Conservation (phyloP, 257 asterid species). For the Lithospermum erythrorhizon region DNA sequence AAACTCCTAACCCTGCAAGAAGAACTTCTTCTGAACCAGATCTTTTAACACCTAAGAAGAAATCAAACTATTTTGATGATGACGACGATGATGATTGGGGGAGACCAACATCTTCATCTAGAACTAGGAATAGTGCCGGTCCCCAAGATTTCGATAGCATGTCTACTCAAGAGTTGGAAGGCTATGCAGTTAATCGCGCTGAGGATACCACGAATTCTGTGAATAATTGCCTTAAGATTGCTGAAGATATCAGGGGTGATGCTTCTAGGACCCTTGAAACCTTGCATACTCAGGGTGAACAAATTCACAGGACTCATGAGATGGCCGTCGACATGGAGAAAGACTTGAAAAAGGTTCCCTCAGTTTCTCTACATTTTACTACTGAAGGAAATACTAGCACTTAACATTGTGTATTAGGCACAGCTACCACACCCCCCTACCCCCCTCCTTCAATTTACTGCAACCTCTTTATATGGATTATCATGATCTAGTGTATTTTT, state of each 20-base stretch:
- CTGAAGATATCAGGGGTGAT: constrained; percentile 65
- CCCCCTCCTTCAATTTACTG: too few relatives aligned
- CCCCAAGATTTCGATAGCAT: constrained; percentile 43
- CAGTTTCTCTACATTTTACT: not conserved
- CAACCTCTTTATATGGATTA: too few relatives aligned
- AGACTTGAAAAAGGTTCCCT: constrained; percentile 60
- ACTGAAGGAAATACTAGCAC: not conserved
- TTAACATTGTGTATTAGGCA: not conserved
- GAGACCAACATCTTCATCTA: constrained; percentile 16
- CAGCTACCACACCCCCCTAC: too few relatives aligned
- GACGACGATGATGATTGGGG: constrained; percentile 32
- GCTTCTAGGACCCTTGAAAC: constrained; percentile 68
- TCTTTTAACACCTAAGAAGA: constrained; percentile 20
- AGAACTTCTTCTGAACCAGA: constrained; percentile 71
- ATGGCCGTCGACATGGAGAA: constrained; percentile 86
- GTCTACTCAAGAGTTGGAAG: constrained; percentile 82
- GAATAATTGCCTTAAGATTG: constrained; percentile 63
- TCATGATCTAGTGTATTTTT: not conserved
- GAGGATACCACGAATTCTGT: constrained; percentile 71
- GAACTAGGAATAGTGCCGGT: constrained; percentile 13
- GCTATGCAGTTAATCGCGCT: constrained; percentile 58
- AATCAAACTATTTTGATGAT: not conserved
- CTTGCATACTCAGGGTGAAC: constrained; percentile 84
- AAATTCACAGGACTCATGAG: constrained; percentile 74
- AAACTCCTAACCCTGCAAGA: constrained; percentile 21